Conservation (phyloP, 2,329 filamentous ascomycete genomes). For the Beauveria varroae region DNA sequence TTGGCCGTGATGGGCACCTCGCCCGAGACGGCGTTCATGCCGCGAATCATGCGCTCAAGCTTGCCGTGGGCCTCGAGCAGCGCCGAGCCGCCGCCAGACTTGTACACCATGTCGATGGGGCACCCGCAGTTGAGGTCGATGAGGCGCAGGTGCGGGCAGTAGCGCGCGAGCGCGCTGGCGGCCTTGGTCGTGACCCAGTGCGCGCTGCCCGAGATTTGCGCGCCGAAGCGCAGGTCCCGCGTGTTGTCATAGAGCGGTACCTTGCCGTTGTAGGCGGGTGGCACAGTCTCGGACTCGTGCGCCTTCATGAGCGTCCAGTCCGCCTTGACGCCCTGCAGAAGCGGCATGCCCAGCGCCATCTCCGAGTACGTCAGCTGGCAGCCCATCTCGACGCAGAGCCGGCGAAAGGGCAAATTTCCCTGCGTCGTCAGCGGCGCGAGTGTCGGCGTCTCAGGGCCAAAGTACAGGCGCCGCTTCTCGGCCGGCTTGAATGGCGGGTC, state of each 20-base stretch:
- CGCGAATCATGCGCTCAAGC: slow-evolving; percentile 87
- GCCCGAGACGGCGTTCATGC: slow-evolving; percentile 90
- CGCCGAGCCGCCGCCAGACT: slow-evolving; percentile 80
- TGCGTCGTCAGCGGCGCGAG: slow-evolving; percentile 95
- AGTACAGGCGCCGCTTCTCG: slow-evolving; percentile 90
- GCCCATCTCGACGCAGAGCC: slow-evolving; percentile 81
- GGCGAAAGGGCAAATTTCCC: slow-evolving; percentile 91
- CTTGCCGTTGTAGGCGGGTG: slow-evolving; percentile 57
- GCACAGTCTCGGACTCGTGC: slow-evolving; percentile 70
- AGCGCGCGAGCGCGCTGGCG: slow-evolving; percentile 68
- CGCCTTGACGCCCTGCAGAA: slow-evolving; percentile 81
- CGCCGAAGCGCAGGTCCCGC: slow-evolving; percentile 81
- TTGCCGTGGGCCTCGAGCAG: slow-evolving; percentile 84
- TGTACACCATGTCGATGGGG: slow-evolving; percentile 89
- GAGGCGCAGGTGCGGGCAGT: slow-evolving; percentile 76
- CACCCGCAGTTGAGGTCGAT: slow-evolving; percentile 97
- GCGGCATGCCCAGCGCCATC: slow-evolving; percentile 88
- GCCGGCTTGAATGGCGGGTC: slow-evolving; percentile 84
- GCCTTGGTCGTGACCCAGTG: slow-evolving; percentile 86
- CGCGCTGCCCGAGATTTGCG: slow-evolving; percentile 87
- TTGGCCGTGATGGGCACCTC: slow-evolving; percentile 92
- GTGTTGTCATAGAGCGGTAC: slow-evolving; percentile 67
- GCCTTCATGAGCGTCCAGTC: slow-evolving; percentile 96
- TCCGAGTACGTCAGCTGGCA: slow-evolving; percentile 95
- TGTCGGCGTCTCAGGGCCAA: slow-evolving; percentile 85